These are phyloP conservation scores for Pythium plurisporium DNA, from an alignment of 352 stramenopile species.

Conservation along the genomic window DNA sequence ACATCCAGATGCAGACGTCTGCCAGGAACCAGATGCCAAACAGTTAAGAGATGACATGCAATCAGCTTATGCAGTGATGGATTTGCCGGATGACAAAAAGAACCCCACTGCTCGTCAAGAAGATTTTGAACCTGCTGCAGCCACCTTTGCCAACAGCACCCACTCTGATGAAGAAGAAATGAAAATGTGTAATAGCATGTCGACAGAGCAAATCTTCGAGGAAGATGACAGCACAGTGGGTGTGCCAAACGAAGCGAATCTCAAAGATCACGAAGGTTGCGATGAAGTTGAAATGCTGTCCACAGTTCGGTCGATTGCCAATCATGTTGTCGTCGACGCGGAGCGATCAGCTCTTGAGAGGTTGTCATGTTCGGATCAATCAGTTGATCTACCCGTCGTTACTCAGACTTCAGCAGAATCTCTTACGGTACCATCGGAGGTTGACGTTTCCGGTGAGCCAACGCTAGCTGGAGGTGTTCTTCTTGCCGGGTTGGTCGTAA, in stretches of 20 bases:
- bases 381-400: too few species aligned
- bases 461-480: too few species aligned
- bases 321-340: neutral
- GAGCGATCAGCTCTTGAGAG: neutral
- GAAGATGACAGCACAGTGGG: neutral
- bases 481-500: too few species aligned
- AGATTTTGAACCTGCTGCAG: neutral
- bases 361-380: neutral
- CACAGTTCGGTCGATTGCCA: neutral
- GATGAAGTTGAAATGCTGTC: neutral
- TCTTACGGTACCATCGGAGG: neutral
- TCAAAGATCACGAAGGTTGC: neutral
- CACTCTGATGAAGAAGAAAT: too few species aligned
- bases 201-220: too few species aligned
- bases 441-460: neutral
- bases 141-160: too few species aligned
- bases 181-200: too few species aligned
- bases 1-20: neutral
- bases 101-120: neutral
- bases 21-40: neutral
- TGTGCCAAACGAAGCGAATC: neutral
- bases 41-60: neutral
- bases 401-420: neutral
- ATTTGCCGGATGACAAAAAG: neutral
- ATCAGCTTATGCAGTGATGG: neutral